Base-by-base conservation (phyloP, 2,329 filamentous ascomycete genomes). In the Fusarium virguliforme region DNA sequence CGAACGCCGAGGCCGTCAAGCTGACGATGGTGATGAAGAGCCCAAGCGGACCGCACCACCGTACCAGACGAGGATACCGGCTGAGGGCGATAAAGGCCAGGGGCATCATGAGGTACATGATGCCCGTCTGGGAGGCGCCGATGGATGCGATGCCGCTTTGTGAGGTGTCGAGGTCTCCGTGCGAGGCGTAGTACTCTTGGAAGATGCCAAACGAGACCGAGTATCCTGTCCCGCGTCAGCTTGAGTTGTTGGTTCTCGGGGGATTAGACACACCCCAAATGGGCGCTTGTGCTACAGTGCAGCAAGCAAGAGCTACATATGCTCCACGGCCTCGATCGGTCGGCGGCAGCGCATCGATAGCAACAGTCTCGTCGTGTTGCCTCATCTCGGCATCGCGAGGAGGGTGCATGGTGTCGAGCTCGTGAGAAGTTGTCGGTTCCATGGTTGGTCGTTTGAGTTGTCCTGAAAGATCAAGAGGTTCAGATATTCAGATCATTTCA, bases 181-280 rank as follows among this genome's bases (percentile, higher is more conserved):
- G 83, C 1, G 82, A 83, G 24, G 83, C 85, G 78, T 93, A 93
- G 78, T 91, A 90, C 58, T 89, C 85, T 75, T 92, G 90, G 73
- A 93, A 92, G 56, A 93, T 86, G 38, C 90, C 91, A 74, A 89
- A 93, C 0, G 89, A 75, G 12, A 79, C 76, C 0, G 77, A 78
- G 8, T 77, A 79, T 30, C 77, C 77, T 79, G 26, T 22, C 12
- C 9, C 26, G 6, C 0, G 24, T 62, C 2, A 61, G 32, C 1
- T 35, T 10, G 13, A 12, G 7, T 18, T n/a, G 9, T 3, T 4
- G 9, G 8, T 55, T 9, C 6, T 8, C 7, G 7, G 4, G 13
- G 8, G 6, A 12, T 4, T 8, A 3, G 13, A 38, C 54, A n/a
- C 70, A 72, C 78, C 78, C 78, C 78, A 79, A n/a, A 79, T 79